Percentiles rank a stretch among this genome's conserved stretches.
These are phyloP conservation scores for Cyclocybe aegerita DNA, from an alignment of 768 basidiomycete genomes.

Conservation along the genomic window DNA sequence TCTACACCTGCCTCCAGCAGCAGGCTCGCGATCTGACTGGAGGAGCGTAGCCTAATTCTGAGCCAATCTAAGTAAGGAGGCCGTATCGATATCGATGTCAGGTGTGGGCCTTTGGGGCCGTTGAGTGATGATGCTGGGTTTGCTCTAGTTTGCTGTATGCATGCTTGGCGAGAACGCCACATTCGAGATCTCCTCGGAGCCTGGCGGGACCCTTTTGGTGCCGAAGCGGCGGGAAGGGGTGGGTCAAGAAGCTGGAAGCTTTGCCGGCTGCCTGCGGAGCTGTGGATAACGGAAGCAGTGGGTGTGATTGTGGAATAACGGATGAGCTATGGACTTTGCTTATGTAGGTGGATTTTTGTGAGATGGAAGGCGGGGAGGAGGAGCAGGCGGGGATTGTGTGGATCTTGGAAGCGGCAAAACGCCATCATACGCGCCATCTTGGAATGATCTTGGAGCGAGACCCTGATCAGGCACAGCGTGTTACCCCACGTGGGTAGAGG, in stretches of 20 bases:
- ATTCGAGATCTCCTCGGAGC: not conserved
- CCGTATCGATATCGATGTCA: slow-evolving; percentile 17
- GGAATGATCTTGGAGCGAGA: slow-evolving; percentile 20
- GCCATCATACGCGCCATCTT: slow-evolving; percentile 18
- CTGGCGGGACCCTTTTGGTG: too few relatives aligned
- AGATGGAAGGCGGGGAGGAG: slow-evolving; percentile 2
- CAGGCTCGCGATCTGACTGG: slow-evolving; percentile 8
- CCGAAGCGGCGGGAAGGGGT: too few relatives aligned
- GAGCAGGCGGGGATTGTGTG: slow-evolving; percentile 17
- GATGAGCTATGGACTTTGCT: too few relatives aligned
- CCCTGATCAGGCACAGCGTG: slow-evolving; percentile 20
- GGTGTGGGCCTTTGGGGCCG: not conserved
- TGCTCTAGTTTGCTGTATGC: too few relatives aligned
- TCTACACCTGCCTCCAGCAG: too few relatives aligned
- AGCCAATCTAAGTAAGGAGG: slow-evolving; percentile 10
- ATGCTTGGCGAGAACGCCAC: slow-evolving; percentile 1
- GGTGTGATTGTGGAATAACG: too few relatives aligned
- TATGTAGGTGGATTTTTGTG: slow-evolving; percentile 7
- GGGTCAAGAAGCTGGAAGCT: too few relatives aligned
- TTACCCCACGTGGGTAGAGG: slow-evolving; percentile 9
- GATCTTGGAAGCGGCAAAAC: slow-evolving; percentile 7
- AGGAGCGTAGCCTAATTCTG: slow-evolving; percentile 14
- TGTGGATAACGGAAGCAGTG: too few relatives aligned
- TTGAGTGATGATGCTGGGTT: too few relatives aligned
- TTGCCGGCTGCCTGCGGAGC: too few relatives aligned